Conservation (phyloP, 2,329 filamentous ascomycete species). For the Capronia americana region DNA sequence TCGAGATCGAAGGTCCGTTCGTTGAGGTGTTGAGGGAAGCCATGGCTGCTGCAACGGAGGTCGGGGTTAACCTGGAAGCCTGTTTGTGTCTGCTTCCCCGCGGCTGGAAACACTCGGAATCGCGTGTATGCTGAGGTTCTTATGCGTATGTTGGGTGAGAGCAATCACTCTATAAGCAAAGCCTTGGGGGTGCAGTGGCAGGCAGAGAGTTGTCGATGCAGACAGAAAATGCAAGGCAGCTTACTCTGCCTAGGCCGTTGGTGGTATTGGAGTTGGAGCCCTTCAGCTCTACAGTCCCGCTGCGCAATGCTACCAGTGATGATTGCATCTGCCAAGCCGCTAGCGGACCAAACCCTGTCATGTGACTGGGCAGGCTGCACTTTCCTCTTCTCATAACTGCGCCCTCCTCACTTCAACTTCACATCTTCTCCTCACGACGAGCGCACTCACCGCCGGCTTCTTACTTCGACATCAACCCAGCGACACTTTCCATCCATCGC, state of each 20-base stretch:
- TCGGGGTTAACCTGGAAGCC: constrained; percentile 16
- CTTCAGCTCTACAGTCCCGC: constrained; percentile 7
- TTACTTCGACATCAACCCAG: background rate
- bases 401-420: constrained; percentile 14
- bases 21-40: constrained; percentile 79
- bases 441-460: background rate
- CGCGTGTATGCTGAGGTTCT: background rate
- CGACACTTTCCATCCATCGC: background rate
- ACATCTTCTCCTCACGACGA: constrained; percentile 4
- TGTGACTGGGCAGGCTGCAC: constrained; percentile 18
- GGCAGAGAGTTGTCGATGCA: background rate
- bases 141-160: background rate
- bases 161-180: background rate
- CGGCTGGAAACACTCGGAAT: background rate
- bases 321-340: constrained; percentile 20
- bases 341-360: background rate
- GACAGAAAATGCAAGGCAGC: constrained; percentile 15
- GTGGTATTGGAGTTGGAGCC: constrained; percentile 18
- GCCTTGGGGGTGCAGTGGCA: background rate
- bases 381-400: constrained; percentile 19
- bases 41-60: constrained; percentile 58
- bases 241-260: constrained; percentile 21
- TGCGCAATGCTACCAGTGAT: background rate
- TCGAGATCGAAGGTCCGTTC: constrained; percentile 78
- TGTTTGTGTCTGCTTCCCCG: constrained; percentile 13